phyloP scores from a whole-genome alignment of 139 green algal species.

The Chlorella sorokiniana region DNA sequence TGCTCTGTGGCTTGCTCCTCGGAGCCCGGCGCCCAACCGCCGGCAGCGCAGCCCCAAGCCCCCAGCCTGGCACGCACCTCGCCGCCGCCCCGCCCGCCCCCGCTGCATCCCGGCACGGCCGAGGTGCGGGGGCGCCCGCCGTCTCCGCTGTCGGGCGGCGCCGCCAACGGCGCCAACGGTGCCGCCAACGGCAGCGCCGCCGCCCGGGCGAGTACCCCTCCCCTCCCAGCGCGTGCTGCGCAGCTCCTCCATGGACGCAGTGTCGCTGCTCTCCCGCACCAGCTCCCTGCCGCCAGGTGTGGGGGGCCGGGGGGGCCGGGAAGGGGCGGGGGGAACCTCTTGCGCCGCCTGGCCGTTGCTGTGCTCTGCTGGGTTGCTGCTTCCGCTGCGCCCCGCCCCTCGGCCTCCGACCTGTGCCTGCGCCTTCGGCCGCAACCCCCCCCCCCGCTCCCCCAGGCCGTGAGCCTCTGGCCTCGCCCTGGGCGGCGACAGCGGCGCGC shows the following conservation, averaged over 20 bases:
- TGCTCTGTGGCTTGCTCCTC: background rate
- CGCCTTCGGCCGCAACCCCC: background rate
- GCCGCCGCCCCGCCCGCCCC: background rate
- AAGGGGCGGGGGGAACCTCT: background rate
- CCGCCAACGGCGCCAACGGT: background rate
- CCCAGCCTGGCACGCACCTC: background rate
- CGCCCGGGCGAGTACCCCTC: conserved; percentile 17
- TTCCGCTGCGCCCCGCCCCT: background rate
- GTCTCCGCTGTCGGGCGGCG: background rate
- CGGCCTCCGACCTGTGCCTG: background rate
- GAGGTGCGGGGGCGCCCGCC: background rate
- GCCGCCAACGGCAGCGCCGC: background rate
- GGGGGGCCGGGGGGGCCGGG: background rate
- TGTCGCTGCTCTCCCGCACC: conserved; percentile 14
- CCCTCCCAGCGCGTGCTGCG: conserved; percentile 14
- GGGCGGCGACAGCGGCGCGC: conserved; percentile 18
- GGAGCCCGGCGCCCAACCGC: background rate
- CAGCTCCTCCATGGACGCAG: conserved; percentile 9
- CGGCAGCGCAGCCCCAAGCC: too few species aligned
- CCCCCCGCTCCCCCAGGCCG: background rate
- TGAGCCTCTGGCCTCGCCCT: background rate
- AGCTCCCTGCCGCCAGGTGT: conserved; percentile 27
- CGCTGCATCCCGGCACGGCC: background rate
- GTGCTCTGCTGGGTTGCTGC: background rate
- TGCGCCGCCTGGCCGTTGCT: background rate